Conservation (phyloP, 805 yeast genomes). For the Starmerella riodocensis region DNA sequence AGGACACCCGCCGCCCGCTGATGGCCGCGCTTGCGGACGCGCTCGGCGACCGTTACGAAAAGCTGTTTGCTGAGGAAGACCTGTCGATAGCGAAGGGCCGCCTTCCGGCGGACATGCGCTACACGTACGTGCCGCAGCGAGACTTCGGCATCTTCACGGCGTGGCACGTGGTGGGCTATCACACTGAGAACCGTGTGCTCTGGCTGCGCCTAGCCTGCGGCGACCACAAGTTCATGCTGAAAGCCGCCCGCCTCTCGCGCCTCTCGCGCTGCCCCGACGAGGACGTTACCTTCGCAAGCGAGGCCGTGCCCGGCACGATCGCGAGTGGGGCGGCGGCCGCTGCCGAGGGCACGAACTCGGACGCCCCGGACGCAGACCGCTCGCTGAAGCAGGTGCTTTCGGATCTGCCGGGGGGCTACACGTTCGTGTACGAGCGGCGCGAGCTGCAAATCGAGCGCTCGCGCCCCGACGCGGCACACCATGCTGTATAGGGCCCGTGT, state of each 20-base stretch:
- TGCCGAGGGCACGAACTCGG: neutral
- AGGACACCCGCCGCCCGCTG: conserved; percentile 4
- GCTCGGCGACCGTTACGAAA: neutral
- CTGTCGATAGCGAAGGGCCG: conserved; percentile 5
- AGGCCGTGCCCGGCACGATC: too few species aligned
- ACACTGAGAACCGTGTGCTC: conserved; percentile 4
- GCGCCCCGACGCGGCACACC: neutral
- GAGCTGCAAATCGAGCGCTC: conserved; percentile 5
- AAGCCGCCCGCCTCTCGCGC: conserved; percentile 8
- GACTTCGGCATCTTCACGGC: neutral
- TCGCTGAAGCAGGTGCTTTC: neutral
- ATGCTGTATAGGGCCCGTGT: too few species aligned
- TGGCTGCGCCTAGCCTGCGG: neutral
- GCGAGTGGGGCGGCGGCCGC: too few species aligned
- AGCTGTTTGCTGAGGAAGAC: neutral
- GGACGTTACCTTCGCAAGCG: too few species aligned
- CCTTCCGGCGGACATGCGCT: conserved; percentile 6
- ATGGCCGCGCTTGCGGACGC: neutral
- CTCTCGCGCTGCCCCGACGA: too few species aligned
- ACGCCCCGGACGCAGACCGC: neutral
- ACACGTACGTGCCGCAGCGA: conserved; percentile 1
- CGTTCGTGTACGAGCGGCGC: conserved; percentile 8
- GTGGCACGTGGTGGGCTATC: conserved; percentile 4
- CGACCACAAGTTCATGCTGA: neutral
- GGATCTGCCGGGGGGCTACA: too few species aligned